Conservation (phyloP, 352 stramenopile species). For the Phytophthora citrophthora region DNA sequence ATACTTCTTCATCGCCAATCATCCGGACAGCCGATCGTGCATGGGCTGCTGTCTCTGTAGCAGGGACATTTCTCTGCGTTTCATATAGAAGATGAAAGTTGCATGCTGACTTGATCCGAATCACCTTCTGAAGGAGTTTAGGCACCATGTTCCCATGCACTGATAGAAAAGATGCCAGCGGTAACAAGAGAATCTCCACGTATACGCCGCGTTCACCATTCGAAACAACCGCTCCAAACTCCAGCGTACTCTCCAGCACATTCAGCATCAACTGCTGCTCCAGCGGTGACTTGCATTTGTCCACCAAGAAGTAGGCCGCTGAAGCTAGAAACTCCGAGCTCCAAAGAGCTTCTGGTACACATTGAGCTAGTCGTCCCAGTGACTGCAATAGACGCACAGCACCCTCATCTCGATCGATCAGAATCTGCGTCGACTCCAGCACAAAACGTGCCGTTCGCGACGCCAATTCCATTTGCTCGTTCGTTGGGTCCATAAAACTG, state of each 20-base stretch:
- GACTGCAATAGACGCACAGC: constrained; percentile 55
- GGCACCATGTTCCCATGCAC: constrained; percentile 34
- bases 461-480: constrained; percentile 14
- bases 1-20: constrained; percentile 23
- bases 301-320: constrained; percentile 46
- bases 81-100: constrained; percentile 15
- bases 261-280: constrained; percentile 58
- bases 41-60: constrained; percentile 39
- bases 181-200: constrained; percentile 64
- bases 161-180: constrained; percentile 55
- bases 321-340: constrained; percentile 46
- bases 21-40: constrained; percentile 41
- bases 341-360: constrained; percentile 35
- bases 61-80: neutral
- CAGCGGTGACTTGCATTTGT: constrained; percentile 26
- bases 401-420: constrained; percentile 36
- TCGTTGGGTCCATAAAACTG: constrained; percentile 7
- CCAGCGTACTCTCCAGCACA: constrained; percentile 35
- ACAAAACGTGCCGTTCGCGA: constrained; percentile 20
- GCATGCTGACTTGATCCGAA: constrained; percentile 33
- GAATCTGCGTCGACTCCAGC: constrained; percentile 32
- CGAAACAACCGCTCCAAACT: constrained; percentile 21
- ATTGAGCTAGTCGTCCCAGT: constrained; percentile 40
- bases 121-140: constrained; percentile 47
- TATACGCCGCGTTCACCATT: constrained; percentile 41